These are phyloP conservation scores for Nigrospora oryzae DNA, from an alignment of 2,329 filamentous ascomycete genomes.

Conservation along the genomic window DNA sequence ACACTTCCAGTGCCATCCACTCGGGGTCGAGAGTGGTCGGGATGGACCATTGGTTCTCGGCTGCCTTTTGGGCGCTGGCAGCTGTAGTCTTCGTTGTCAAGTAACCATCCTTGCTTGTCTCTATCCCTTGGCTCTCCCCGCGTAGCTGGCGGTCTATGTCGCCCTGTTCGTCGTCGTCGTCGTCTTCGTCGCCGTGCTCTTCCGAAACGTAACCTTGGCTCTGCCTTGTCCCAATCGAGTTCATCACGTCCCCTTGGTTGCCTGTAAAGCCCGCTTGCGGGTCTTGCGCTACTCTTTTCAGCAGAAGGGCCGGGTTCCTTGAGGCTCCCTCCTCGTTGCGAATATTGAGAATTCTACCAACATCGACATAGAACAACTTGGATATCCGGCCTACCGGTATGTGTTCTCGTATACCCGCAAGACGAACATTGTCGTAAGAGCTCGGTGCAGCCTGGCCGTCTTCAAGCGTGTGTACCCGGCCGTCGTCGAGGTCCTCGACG, in stretches of 20 bases:
- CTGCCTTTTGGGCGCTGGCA: not conserved
- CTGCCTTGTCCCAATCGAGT: constrained; percentile 8
- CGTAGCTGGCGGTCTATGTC: constrained; percentile 38
- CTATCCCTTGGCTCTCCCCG: constrained; percentile 20
- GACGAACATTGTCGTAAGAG: constrained; percentile 29
- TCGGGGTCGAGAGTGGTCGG: constrained; percentile 75
- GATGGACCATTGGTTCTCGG: constrained; percentile 42
- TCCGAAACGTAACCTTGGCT: constrained; percentile 9
- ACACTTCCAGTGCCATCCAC: constrained; percentile 88
- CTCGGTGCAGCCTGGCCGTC: constrained; percentile 15
- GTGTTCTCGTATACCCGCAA: constrained; percentile 41
- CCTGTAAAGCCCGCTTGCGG: constrained; percentile 28
- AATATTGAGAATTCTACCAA: constrained; percentile 82
- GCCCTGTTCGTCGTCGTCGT: constrained; percentile 27
- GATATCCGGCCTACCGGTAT: constrained; percentile 57
- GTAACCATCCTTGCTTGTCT: not conserved
- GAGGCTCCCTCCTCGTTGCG: constrained; percentile 47
- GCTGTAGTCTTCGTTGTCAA: not conserved
- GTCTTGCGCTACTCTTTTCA: constrained; percentile 64
- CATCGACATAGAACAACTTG: constrained; percentile 91
- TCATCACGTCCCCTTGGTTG: constrained; percentile 18
- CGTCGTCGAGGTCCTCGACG: constrained; percentile 67
- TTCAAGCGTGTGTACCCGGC: constrained; percentile 39
- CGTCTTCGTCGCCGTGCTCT: constrained; percentile 14
- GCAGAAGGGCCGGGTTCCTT: constrained; percentile 64